Base-by-base conservation (phyloP, 164 flowering plant species). In the Hamamelis virginiana region DNA sequence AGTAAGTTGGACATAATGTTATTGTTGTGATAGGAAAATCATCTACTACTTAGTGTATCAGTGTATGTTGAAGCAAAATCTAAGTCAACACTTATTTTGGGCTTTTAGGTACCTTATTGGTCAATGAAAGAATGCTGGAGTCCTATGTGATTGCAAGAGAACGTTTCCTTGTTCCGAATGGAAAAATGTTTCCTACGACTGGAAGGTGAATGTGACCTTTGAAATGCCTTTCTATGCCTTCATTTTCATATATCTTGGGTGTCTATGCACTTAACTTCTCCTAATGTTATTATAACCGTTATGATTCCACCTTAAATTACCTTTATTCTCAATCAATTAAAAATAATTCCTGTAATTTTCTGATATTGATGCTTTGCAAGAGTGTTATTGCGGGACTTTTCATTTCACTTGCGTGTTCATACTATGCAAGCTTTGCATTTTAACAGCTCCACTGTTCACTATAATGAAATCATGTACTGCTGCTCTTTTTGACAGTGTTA, bases 61-160 rank as follows among this genome's bases (percentile, higher is more conserved):
- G 57, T 44, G 18, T 13, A n/a, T 46, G 12, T 28, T 48, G 28
- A 15, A 28, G n/a, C n/a, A 1, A 13, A 23, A 33, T 69, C 12
- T 33, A n/a, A 46, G 46, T 48, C 9, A 23, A 15, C 25, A 46
- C 65, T 26, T 62, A 38, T 69, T 51, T 65, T 26, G 68, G 33
- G 67, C 38, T 53, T 81, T 59, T 69, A 96, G 99, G 99, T 68
- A 96, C 98, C 55, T 82, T 96, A 62, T 76, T 96, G 62, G 85
- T 96, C 50, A 96, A 96, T 81, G 99, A 96, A 75, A 90, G 98
- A 80, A 96, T 96, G 99, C 84, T 96, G 72, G 99, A 96, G 76
- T 82, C 99, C 13, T 96, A 96, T 80, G 96, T 93, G 59, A 96
- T 96, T 84, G 99, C 99, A 59, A 88, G 98, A 80, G 99, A 96